Evolutionary conservation across 331 rosid species (phyloP), one percentile per base, ranked within the genome.

Genomic region (Spiraea crenata): DNA sequence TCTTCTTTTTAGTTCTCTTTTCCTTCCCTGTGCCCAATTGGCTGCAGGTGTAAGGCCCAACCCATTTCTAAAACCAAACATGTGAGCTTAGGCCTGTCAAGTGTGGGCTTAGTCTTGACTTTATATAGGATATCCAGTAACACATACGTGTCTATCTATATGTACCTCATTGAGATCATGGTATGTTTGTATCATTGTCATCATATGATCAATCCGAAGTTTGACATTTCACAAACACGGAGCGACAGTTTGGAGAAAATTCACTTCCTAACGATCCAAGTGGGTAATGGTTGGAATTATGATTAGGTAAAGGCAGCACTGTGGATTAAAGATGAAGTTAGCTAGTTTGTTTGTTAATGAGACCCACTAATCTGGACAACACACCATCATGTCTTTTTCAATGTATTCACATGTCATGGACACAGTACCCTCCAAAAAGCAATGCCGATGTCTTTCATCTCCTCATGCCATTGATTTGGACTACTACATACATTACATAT

Each of bases 351-450:
- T 5, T 31, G 46, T 45, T 69, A 25, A 56, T 52, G 41, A 54
- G 20, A 40, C 13, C 40, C 54, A 20, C 73, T 41, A 48, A 4
- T 1, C 20, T 69, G 31, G 73, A 69, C 73, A 69, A 39, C 64
- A 20, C 25, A 9, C 19, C 46, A 57, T 57, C 40, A 57, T 70
- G 74, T 70, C 74, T 40, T 57, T 70, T 70, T 70, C 74, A 49
- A 15, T 45, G 65, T 47, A 8, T 3, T 70, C 74, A 42, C 74
- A 57, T 70, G 74, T 44, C 31, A 46, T 14, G 16, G 74, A 44
- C 74, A 15, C 65, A 0, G n/a, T 15, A 70, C 65, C 74, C 35
- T 70, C 74, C 74, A 57, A 70, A 70, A 70, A 70, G 65, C 56
- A 4, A 44, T 70, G 46, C 63, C 73, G 0, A 11, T 1, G 14